Evolutionary conservation across 306 rosid genomes (phyloP), one percentile per base, ranked within the genome.

Genomic region (Sphenostylis stenocarpa): DNA sequence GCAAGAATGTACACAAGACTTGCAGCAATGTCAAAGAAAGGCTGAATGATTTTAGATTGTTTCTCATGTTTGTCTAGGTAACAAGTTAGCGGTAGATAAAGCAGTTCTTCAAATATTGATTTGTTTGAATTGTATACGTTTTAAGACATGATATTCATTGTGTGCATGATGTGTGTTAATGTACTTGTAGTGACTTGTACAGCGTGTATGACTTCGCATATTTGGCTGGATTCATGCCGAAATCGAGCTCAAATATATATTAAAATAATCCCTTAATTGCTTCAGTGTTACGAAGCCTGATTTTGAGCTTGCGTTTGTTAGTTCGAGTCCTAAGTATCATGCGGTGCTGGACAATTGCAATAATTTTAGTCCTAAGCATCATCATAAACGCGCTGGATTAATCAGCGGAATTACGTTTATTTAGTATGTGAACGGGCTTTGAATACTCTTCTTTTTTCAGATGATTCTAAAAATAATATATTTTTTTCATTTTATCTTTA

Each of bases 11-110:
- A 92, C 84, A 86, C 98, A 13, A 89, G 92, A 85, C 97, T 92
- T 43, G 99, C 99, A 12, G 97, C 97, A 77, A 96, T 96, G 96
- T 97, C 98, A 55, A 92, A 96, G 86, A 96, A 96, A 79, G 99
- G 98, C 56, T 96, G 88, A 91, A 74, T 80, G 28, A 43, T 60
- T 16, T 60, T 68, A 4, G 49, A 79, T 66, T 56, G 73, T 73
- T 77, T 64, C 61, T 31, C 51, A 6, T 39, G 77, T 31, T 62
- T 81, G 70, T 53, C 61, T 43, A 65, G 75, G 38, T n/a, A 29
- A 29, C 62, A 66, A 60, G 67, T 67, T 62, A 72, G 75, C 72
- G 61, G 43, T 73, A 20, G 77, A 67, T 61, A 20, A 38, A 36
- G 4, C 29, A 24, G 73, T 47, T 75, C 38, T 48, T 57, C 65